phyloP scores from a whole-genome alignment of 768 basidiomycete species.

The Fibroporia radiculosa region DNA sequence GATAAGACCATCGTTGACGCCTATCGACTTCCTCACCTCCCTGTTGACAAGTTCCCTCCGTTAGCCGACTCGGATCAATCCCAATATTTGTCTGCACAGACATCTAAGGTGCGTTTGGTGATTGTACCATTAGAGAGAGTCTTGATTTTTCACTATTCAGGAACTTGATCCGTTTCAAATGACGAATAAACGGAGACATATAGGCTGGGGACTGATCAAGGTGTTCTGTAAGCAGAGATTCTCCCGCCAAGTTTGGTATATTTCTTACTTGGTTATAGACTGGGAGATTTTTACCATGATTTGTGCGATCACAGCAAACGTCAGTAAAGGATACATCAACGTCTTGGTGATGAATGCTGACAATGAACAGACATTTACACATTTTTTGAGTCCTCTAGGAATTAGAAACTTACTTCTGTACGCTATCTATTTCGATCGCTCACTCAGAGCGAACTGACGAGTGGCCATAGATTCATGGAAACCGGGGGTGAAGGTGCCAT shows the following conservation, averaged over 20 bases:
- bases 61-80: conserved; percentile 40
- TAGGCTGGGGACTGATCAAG: conserved; percentile 23
- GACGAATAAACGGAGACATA: conserved; percentile 19
- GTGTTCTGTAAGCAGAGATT: conserved; percentile 13
- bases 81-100: conserved; percentile 25
- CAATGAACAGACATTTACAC: conserved; percentile 23
- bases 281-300: background rate
- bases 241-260: background rate
- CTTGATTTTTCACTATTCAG: conserved; percentile 13
- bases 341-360: conserved; percentile 14
- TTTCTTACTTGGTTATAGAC: background rate
- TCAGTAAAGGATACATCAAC: conserved; percentile 4
- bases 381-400: conserved; percentile 7
- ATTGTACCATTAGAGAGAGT: conserved; percentile 1
- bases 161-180: conserved; percentile 29
- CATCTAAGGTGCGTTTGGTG: conserved; percentile 23
- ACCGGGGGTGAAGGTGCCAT: conserved; percentile 37
- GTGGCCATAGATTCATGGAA: conserved; percentile 28
- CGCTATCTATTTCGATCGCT: conserved; percentile 5
- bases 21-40: conserved; percentile 35
- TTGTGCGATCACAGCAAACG: background rate
- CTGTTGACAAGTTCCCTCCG: conserved; percentile 35
- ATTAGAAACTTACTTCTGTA: background rate
- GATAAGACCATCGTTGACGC: conserved; percentile 41
- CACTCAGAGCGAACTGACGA: conserved; percentile 23